Base-by-base conservation (phyloP, 371 early-diverging fungal species). In the Fennellomyces sp. region DNA sequence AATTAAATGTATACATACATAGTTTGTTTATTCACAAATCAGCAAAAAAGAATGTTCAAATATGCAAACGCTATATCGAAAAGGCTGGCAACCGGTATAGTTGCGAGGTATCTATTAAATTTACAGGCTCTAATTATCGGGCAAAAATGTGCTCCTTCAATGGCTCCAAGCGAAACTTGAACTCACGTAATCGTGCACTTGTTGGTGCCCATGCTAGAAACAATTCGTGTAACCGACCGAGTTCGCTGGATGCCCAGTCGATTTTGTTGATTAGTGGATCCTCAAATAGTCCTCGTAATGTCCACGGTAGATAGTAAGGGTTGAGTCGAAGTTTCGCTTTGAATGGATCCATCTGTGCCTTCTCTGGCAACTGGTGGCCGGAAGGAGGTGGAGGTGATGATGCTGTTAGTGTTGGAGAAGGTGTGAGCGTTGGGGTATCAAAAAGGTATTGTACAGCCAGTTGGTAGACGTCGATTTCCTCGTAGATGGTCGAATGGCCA, bases 401-500 rank as follows among this genome's bases (percentile, higher is more conserved):
- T 42, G 45, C 7, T 42, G 45, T 4, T 23, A n/a, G 17, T 30
- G 21, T 52, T 23, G 30, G 8, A 21, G 25, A 30, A 17, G 52
- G 52, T 3, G 70, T 68, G n/a, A 68, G 50, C 0, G 72, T 70
- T 13, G 45, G 25, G 7, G 75, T 67, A 56, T 78, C 73, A 60
- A 78, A 78, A 30, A 75, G 33, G 29, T 72, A 71, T 5, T 64
- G 65, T 17, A 75, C 50, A 3, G 84, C 70, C 30, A 81, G 77
- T 81, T 81, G 76, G 75, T 93, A 97, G 3, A 95, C 96, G 33
- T 92, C 83, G 1, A 83, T 64, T 65, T 95, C 96, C 63, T 92
- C 94, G 57, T 97, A 97, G 17, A 96, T 78, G 3, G 94, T 89
- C 3, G 94, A 94, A 70, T 97, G 97, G 3, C 96, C 97, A 19